Conservation (phyloP, 2,329 filamentous ascomycete genomes). For the Rhinocladiella similis region DNA sequence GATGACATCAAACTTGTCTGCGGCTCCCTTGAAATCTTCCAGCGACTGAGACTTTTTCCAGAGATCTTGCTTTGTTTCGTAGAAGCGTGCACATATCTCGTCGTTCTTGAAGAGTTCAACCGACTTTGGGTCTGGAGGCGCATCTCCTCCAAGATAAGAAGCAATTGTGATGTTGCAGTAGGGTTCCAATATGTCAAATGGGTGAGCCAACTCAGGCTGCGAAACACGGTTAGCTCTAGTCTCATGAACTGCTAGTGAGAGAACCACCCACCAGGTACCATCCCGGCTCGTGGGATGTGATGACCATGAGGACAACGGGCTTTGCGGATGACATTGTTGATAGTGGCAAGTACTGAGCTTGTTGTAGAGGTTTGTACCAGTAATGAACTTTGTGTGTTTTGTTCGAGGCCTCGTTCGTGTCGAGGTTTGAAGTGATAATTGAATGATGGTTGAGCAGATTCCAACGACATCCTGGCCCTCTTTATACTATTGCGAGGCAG, state of each 20-base stretch:
- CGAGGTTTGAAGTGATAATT: too few relatives aligned
- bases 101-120: constrained; percentile 58
- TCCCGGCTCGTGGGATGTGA: too few relatives aligned
- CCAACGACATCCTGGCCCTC: too few relatives aligned
- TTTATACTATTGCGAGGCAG: too few relatives aligned
- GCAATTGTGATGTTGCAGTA: constrained; percentile 5
- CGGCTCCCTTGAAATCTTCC: constrained; percentile 55
- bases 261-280: too few relatives aligned
- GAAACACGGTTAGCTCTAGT: too few relatives aligned
- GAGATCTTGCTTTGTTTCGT: constrained; percentile 55
- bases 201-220: constrained; percentile 14
- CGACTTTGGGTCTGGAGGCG: constrained; percentile 55
- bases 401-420: too few relatives aligned
- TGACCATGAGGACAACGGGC: constrained; percentile 4
- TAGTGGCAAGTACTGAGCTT: too few relatives aligned
- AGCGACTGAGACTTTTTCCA: constrained; percentile 66
- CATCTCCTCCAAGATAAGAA: constrained; percentile 5
- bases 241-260: too few relatives aligned
- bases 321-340: constrained; percentile 1
- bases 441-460: too few relatives aligned
- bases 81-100: constrained; percentile 52
- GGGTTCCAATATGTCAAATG: constrained; percentile 2
- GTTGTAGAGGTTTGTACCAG: too few relatives aligned
- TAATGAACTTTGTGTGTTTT: too few relatives aligned
- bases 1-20: constrained; percentile 63